Conservation (phyloP, 2,329 filamentous ascomycete species). For the Aureobasidium zeae region DNA sequence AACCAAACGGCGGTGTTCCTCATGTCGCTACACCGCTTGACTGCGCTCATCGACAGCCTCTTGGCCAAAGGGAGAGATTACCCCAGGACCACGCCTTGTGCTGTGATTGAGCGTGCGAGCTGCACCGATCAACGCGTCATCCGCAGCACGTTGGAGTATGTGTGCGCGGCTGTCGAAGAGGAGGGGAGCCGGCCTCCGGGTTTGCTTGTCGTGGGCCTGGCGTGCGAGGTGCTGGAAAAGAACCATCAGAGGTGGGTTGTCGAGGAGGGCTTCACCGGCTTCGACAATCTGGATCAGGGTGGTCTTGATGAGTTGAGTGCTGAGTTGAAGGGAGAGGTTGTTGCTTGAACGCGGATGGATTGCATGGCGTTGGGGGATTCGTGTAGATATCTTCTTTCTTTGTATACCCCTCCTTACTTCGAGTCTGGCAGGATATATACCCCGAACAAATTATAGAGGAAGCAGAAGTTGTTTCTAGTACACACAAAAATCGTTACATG, state of each 20-base stretch:
- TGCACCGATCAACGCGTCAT: constrained; percentile 93
- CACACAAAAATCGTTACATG: too few relatives aligned
- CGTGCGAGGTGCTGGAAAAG: constrained; percentile 67
- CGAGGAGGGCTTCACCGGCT: constrained; percentile 73
- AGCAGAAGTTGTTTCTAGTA: too few relatives aligned
- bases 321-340: constrained; percentile 12
- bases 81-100: constrained; percentile 74
- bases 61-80: constrained; percentile 47
- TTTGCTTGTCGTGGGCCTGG: constrained; percentile 71
- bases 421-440: too few relatives aligned
- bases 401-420: too few relatives aligned
- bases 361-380: too few relatives aligned
- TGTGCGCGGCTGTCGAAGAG: constrained; percentile 73
- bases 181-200: constrained; percentile 86
- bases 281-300: constrained; percentile 44
- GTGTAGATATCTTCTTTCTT: too few relatives aligned
- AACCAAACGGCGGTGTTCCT: constrained; percentile 83
- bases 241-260: constrained; percentile 65
- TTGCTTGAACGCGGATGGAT: constrained; percentile 1
- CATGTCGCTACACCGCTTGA: constrained; percentile 86
- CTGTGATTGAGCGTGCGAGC: constrained; percentile 85
- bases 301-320: constrained; percentile 26
- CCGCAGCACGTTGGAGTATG: constrained; percentile 69
- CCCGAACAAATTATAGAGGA: too few relatives aligned
- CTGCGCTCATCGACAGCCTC: constrained; percentile 62